Evolutionary conservation across 805 yeast genomes (phyloP).

Genomic region (Schwanniomyces occidentalis): DNA sequence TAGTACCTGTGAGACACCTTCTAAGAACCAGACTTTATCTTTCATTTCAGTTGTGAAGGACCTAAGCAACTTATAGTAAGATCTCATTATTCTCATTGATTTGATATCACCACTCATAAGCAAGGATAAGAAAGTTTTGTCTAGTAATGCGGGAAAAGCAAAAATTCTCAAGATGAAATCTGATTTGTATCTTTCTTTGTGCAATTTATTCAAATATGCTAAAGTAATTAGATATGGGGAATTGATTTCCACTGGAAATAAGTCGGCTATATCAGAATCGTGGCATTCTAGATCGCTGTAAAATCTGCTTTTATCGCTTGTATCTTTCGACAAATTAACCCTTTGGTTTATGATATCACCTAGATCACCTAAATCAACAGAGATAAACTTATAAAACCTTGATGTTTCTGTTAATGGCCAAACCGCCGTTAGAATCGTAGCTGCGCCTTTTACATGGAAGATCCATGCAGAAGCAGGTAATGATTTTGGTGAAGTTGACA

Average conservation of each 20-base stretch:
- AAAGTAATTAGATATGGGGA: constrained; percentile 88
- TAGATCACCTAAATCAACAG: constrained; percentile 87
- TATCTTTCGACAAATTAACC: constrained; percentile 23
- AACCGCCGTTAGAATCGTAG: constrained; percentile 92
- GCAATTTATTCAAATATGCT: constrained; percentile 81
- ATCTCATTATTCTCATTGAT: constrained; percentile 89
- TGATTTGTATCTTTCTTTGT: constrained; percentile 76
- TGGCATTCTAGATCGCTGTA: constrained; percentile 73
- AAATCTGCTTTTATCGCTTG: constrained; percentile 18
- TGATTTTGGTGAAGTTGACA: constrained; percentile 51
- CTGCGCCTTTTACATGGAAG: constrained; percentile 95
- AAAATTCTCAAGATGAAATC: constrained; percentile 86
- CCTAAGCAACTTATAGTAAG: constrained; percentile 78
- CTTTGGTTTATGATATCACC: constrained; percentile 63
- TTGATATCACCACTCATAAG: constrained; percentile 81
- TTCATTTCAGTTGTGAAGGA: constrained; percentile 84
- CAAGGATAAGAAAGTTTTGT: constrained; percentile 72
- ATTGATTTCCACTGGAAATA: constrained; percentile 79
- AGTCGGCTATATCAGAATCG: constrained; percentile 79
- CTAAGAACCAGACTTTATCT: constrained; percentile 90
- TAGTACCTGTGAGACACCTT: constrained; percentile 83
- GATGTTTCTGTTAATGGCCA: constrained; percentile 70
- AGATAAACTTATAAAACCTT: constrained; percentile 46
- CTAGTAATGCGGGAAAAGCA: constrained; percentile 91
- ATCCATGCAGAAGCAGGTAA: constrained; percentile 95